These are phyloP conservation scores for Crucibulum laeve DNA, from an alignment of 768 basidiomycete species.

Conservation along the genomic window DNA sequence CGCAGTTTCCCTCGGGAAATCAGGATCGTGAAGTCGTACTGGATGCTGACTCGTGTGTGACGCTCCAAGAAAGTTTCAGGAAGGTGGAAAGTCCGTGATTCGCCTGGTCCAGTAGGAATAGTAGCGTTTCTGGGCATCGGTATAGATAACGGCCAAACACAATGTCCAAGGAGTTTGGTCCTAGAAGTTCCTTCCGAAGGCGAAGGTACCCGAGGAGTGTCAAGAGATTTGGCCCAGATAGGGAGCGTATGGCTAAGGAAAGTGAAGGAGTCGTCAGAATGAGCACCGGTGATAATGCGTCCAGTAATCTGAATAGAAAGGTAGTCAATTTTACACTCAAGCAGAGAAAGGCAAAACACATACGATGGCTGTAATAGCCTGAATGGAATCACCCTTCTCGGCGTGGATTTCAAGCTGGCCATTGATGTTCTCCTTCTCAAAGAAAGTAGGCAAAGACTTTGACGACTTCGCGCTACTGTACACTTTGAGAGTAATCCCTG, in stretches of 20 bases:
- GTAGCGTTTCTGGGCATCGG: constrained; percentile 38
- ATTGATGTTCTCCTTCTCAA: constrained; percentile 50
- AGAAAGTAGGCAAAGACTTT: constrained; percentile 46
- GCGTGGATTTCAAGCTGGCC: constrained; percentile 42
- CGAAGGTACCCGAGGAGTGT: constrained; percentile 35
- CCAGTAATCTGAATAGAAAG: constrained; percentile 36
- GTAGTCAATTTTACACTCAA: neutral
- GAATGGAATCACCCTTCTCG: constrained; percentile 49
- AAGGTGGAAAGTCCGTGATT: constrained; percentile 32
- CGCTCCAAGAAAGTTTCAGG: constrained; percentile 54
- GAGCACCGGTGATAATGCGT: constrained; percentile 45
- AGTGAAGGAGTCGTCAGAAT: constrained; percentile 34
- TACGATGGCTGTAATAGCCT: constrained; percentile 40
- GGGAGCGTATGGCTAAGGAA: constrained; percentile 40
- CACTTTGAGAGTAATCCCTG: constrained; percentile 42
- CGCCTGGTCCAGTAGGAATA: constrained; percentile 31
- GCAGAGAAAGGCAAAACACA: neutral
- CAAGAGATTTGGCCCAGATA: constrained; percentile 44
- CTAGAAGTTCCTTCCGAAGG: constrained; percentile 33
- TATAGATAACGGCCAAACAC: constrained; percentile 45
- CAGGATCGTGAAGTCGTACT: constrained; percentile 44
- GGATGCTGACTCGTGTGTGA: constrained; percentile 41
- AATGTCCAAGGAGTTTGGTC: constrained; percentile 41
- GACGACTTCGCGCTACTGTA: constrained; percentile 49
- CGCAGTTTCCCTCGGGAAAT: constrained; percentile 46